Conservation (phyloP, 352 stramenopile genomes). For the Hyaloperonospora arabidopsidis region DNA sequence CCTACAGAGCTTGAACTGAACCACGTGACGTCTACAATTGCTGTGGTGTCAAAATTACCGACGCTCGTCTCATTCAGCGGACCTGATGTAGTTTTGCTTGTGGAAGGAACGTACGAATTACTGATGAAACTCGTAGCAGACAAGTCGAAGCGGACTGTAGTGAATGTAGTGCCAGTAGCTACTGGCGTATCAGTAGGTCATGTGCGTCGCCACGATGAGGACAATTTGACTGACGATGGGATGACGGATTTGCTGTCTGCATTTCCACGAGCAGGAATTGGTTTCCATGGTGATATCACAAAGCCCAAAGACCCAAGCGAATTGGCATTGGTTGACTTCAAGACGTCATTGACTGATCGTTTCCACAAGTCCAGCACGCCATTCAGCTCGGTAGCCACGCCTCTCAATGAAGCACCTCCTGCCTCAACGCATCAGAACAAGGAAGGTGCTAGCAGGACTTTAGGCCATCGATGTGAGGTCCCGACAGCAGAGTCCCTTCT, state of each 20-base stretch:
- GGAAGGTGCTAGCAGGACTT: slow-evolving; percentile 21
- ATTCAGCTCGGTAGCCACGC: slow-evolving; percentile 62
- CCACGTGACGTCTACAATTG: slow-evolving; percentile 37
- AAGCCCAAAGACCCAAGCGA: slow-evolving; percentile 47
- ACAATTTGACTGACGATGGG: slow-evolving; percentile 46
- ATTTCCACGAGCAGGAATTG: slow-evolving; percentile 63
- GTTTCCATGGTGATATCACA: slow-evolving; percentile 64
- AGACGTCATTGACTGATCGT: slow-evolving; percentile 44
- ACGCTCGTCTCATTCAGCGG: slow-evolving; percentile 45
- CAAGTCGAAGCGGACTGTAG: slow-evolving; percentile 4
- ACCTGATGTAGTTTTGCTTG: slow-evolving; percentile 40
- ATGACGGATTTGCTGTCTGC: slow-evolving; percentile 55
- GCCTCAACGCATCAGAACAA: slow-evolving; percentile 26
- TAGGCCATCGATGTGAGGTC: slow-evolving; percentile 38
- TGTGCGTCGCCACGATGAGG: slow-evolving; percentile 52
- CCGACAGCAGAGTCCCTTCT: slow-evolving; percentile 73
- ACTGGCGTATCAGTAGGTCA: slow-evolving; percentile 16
- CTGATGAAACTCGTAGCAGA: slow-evolving; percentile 30
- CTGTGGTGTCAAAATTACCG: slow-evolving; percentile 42
- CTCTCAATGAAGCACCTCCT: slow-evolving; percentile 35
- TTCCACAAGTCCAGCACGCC: slow-evolving; percentile 79
- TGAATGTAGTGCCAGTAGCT: neutral
- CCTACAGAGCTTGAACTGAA: slow-evolving; percentile 27
- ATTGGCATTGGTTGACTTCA: slow-evolving; percentile 39
- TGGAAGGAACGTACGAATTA: slow-evolving; percentile 50